Base-by-base conservation (phyloP, 2,329 filamentous ascomycete genomes). In the Ascochyta rabiei region DNA sequence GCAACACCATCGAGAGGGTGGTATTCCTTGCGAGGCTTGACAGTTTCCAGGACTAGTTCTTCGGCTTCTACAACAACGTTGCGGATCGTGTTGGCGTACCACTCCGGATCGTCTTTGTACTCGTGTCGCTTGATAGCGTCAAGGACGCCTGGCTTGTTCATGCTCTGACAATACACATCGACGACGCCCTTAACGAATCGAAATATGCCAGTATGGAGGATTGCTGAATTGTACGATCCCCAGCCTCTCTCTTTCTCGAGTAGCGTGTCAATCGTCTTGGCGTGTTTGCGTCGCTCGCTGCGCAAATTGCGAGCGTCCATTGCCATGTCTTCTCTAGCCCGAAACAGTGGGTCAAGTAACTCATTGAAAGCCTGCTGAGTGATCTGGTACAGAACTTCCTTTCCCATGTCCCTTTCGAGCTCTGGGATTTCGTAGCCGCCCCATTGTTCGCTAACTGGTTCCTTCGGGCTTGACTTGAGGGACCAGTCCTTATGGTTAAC, bases 341-440 rank as follows among this genome's bases (percentile, higher is more conserved):
- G 89, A 78, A 99, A 99, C 0, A 99, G 81, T 1, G 87, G 83
- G 68, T 98, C 91, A 0, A 99, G 84, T 2, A 98, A 80, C 75
- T 98, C 92, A 68, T 98, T 97, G 77, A 96, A 91, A 0, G 91
- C 89, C 74, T 96, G 89, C 73, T 97, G 92, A 0, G 91, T 92
- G 28, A 96, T 87, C 72, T 96, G 90, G 68, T 96, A 97, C 1
- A 98, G 79, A 4, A 97, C 89, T 70, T 98, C 91, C 63, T 89
- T 91, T 33, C 91, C 91, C 6, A 91, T 87, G 71, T 96, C 92
- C 55, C 84, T 84, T 72, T 96, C 92, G 0, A 89, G 87, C 61
- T 90, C 86, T 0, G 90, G 89, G 15, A 96, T 87, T 47, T 91
- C 89, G 73, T 90, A 88, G 16, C 88, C 88, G 43, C 88, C 88